Conservation (phyloP, 1,139 yeast genomes). For the Casaregolazyma suthepensis region DNA sequence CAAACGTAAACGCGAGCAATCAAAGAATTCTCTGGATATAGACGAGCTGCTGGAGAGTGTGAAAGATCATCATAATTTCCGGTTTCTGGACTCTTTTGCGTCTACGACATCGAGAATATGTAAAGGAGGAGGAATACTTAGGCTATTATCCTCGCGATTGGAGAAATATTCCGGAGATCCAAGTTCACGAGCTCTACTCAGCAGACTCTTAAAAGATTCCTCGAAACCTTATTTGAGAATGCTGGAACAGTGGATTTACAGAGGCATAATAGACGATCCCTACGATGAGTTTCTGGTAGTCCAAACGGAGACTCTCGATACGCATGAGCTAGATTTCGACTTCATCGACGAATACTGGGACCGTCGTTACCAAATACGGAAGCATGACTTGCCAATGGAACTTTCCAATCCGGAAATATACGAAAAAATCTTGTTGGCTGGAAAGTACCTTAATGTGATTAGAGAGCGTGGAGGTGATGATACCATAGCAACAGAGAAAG, state of each 20-base stretch:
- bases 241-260: constrained; percentile 71
- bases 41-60: constrained; percentile 30
- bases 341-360: constrained; percentile 78
- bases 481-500: constrained; percentile 18
- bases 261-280: constrained; percentile 73
- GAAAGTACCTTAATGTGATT: constrained; percentile 74
- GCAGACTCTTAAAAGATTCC: constrained; percentile 49
- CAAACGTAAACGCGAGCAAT: constrained; percentile 23
- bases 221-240: constrained; percentile 60
- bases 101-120: constrained; percentile 23
- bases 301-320: constrained; percentile 29
- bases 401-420: constrained; percentile 52
- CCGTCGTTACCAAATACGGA: constrained; percentile 66
- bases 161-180: constrained; percentile 62
- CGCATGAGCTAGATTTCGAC: constrained; percentile 42
- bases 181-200: constrained; percentile 47
- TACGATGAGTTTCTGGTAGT: constrained; percentile 72
- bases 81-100: constrained; percentile 21
- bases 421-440: constrained; percentile 67
- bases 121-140: constrained; percentile 35
- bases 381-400: constrained; percentile 70
- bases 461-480: constrained; percentile 47
- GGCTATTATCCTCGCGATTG: constrained; percentile 54
- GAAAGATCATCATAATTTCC: constrained; percentile 14
- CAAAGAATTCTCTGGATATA: constrained; percentile 22